Conservation (phyloP, 1,284 basidiomycete species). For the Sanghuangporus baumii region DNA sequence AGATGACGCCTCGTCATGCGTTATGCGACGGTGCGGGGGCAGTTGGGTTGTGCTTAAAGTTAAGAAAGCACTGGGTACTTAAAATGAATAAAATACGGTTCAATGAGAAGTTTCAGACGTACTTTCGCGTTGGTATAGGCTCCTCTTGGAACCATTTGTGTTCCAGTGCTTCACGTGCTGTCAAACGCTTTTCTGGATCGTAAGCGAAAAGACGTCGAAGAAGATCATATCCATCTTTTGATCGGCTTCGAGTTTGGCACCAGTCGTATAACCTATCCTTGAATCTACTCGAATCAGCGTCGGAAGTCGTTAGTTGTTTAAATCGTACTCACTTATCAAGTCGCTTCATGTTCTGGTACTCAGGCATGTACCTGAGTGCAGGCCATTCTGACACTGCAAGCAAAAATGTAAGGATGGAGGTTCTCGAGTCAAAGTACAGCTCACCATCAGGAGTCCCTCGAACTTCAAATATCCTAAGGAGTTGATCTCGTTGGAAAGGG, state of each 20-base stretch:
- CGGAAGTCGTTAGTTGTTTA: background rate
- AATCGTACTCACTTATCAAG: slow-evolving; percentile 58
- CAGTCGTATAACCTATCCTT: slow-evolving; percentile 68
- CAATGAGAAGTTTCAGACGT: slow-evolving; percentile 25
- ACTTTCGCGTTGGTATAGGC: slow-evolving; percentile 71
- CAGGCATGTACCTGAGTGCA: slow-evolving; percentile 80
- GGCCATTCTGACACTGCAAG: slow-evolving; percentile 61
- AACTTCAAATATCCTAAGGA: slow-evolving; percentile 93
- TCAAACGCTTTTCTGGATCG: slow-evolving; percentile 85
- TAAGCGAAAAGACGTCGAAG: slow-evolving; percentile 83
- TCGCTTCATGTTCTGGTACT: slow-evolving; percentile 78
- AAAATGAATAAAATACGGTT: background rate
- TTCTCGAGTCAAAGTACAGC: background rate
- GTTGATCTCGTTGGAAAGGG: slow-evolving; percentile 92
- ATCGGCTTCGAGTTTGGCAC: slow-evolving; percentile 66
- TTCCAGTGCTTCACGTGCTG: slow-evolving; percentile 73
- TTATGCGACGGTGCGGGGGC: slow-evolving; percentile 68
- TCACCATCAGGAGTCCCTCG: slow-evolving; percentile 83
- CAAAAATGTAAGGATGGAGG: background rate
- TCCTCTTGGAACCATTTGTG: slow-evolving; percentile 83
- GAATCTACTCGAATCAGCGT: slow-evolving; percentile 39
- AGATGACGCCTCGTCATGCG: slow-evolving; percentile 72
- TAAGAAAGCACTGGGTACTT: slow-evolving; percentile 50
- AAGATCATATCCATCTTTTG: slow-evolving; percentile 71
- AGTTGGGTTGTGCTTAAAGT: slow-evolving; percentile 48